Base-by-base conservation (phyloP, 2,329 filamentous ascomycete species). In the Aspergillus ibericus region DNA sequence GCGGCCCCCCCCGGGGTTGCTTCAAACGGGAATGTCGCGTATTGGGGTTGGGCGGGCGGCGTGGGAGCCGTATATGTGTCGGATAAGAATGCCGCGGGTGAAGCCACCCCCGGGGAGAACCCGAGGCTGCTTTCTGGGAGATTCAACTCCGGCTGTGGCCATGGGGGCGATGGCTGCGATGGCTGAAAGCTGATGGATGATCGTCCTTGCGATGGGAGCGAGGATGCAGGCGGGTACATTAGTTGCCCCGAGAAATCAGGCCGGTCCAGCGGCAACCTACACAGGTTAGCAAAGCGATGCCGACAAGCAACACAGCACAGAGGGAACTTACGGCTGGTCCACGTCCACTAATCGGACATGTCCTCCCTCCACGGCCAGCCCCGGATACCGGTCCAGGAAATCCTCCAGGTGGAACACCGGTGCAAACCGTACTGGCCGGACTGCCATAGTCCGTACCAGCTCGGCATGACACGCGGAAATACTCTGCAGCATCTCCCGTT, bases 391-490 rank as follows among this genome's bases (percentile, higher is more conserved):
- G 66, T 95, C 90, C 66, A 95, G 93, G 74, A 96, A 96, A 70
- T 95, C 90, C 63, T 95, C 91, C 13, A 93, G 83, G 61, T 95
- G 90, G 68, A 95, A 93, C 1, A 91, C 89, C 0, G 90, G 88
- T 0, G 88, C 88, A 65, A 91, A 92, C 9, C 89, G 80, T 82
- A 90, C 88, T 0, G 87, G 82, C 62, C 85, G 90, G 55, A 82
- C 86, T 1, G 85, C 82, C 18, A 92, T 74, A 3, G 85, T 87
- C 69, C 90, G 90, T 54, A 93, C 87, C n/a, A 96, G 81, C 71
- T 93, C 90, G 0, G 85, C 82, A 68, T 96, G 92, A n/a, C 88
- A 90, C 25, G 84, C 84, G 70, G 90, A 93, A 10, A 96, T 88
- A 8, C 82, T 84, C 73, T 93, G 89, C 5, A 96, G 78, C 2